Evolutionary conservation across 306 rosid genomes (phyloP).

Genomic region (Dryas drummondii): DNA sequence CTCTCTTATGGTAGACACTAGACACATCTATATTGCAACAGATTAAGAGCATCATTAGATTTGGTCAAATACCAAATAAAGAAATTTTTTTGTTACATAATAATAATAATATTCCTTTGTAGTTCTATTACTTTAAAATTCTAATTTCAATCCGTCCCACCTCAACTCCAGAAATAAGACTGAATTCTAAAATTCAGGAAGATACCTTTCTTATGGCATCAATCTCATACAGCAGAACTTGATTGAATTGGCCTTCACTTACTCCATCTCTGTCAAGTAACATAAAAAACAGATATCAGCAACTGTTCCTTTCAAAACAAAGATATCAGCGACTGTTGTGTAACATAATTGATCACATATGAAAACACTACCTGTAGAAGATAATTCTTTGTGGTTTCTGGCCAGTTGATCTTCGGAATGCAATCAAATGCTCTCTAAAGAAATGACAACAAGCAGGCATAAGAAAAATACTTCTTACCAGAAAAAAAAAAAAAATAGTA

Average conservation of each 20-base stretch:
- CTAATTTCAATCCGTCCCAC: not conserved
- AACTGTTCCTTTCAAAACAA: too few relatives aligned
- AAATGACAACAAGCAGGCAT: not conserved
- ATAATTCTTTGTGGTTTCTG: slow-evolving; percentile 55
- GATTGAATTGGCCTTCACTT: slow-evolving; percentile 74
- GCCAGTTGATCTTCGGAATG: slow-evolving; percentile 39
- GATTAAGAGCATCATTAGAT: not conserved
- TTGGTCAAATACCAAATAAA: not conserved
- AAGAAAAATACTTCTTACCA: not conserved
- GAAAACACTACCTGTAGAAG: slow-evolving; percentile 67
- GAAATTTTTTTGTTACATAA: not conserved
- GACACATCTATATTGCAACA: too few relatives aligned
- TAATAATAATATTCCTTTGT: too few relatives aligned
- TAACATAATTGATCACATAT: not conserved
- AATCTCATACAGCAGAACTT: slow-evolving; percentile 75
- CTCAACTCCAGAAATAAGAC: not conserved
- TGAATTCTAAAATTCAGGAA: not conserved
- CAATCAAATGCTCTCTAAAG: slow-evolving; percentile 52
- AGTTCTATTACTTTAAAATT: not conserved
- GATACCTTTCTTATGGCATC: slow-evolving; percentile 80
- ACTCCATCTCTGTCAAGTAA: slow-evolving; percentile 74
- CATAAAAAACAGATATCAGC: not conserved
- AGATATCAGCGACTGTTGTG: too few relatives aligned
- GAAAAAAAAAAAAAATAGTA: too few relatives aligned
- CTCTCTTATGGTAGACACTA: too few relatives aligned